Evolutionary conservation across 139 green algal genomes (phyloP).

Genomic region (Micromonas commoda): DNA sequence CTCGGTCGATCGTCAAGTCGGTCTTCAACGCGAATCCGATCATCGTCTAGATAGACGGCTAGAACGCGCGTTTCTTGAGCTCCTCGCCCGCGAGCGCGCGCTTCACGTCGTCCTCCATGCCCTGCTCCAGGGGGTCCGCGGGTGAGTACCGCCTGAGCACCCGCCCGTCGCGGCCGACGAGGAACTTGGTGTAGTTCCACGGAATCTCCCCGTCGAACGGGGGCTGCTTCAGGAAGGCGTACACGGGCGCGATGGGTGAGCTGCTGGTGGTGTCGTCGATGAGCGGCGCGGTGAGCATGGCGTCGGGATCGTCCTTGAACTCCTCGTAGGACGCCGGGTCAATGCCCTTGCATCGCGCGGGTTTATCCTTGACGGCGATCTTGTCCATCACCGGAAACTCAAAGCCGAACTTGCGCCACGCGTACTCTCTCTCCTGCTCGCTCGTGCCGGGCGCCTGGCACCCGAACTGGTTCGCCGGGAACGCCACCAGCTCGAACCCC

Average conservation of each 20-base stretch:
- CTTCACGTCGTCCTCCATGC: constrained; percentile 33
- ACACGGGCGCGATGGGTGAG: constrained; percentile 15
- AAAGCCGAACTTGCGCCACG: constrained; percentile 34
- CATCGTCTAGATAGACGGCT: too few relatives aligned
- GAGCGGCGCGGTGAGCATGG: neutral
- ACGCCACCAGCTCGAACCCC: constrained; percentile 34
- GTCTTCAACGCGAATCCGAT: too few relatives aligned
- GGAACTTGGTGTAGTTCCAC: constrained; percentile 39
- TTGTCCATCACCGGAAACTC: constrained; percentile 40
- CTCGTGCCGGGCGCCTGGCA: constrained; percentile 30
- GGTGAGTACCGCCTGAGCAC: constrained; percentile 27
- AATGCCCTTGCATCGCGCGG: neutral
- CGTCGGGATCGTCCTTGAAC: constrained; percentile 23
- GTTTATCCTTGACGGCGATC: constrained; percentile 33
- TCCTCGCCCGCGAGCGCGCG: neutral
- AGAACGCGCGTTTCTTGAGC: too few relatives aligned
- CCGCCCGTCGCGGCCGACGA: constrained; percentile 28
- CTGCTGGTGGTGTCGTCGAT: neutral
- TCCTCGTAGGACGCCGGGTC: constrained; percentile 16
- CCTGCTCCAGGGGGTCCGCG: constrained; percentile 28
- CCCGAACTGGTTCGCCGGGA: constrained; percentile 36
- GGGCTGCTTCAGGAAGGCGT: constrained; percentile 23
- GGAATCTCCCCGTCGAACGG: constrained; percentile 12
- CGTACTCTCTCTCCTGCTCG: constrained; percentile 27
- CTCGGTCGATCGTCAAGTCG: too few relatives aligned